These are phyloP conservation scores for Xylaria curta DNA, from an alignment of 495 filamentous ascomycete genomes.

Conservation along the genomic window DNA sequence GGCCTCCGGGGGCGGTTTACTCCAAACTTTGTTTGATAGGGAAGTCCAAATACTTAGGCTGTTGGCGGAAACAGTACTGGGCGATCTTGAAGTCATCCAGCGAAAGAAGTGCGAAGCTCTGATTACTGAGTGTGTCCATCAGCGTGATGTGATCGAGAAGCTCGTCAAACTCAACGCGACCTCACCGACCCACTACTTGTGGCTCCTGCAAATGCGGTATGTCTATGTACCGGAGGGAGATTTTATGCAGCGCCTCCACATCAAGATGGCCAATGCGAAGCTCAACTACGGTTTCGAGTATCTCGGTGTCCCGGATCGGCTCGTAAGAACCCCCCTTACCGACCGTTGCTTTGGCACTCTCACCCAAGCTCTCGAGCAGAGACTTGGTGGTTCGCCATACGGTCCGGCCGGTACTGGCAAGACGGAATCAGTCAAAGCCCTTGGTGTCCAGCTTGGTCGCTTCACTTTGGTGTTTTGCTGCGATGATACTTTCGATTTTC, in stretches of 20 bases:
- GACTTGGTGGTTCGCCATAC: constrained; percentile 95
- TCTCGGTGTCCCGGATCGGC: constrained; percentile 90
- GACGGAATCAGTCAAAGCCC: constrained; percentile 97
- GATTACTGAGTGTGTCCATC: constrained; percentile 98
- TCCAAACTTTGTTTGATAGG: constrained; percentile 72
- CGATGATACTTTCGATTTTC: constrained; percentile 99
- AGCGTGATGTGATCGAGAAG: constrained; percentile 88
- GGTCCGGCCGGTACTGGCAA: constrained; percentile 99
- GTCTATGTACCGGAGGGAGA: constrained; percentile 83
- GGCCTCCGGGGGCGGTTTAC: constrained; percentile 67
- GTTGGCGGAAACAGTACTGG: constrained; percentile 87
- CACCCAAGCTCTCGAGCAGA: constrained; percentile 92
- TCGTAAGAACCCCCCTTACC: constrained; percentile 94
- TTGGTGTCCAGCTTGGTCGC: constrained; percentile 93
- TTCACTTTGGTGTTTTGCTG: constrained; percentile 99
- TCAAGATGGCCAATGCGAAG: constrained; percentile 96
- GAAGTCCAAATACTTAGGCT: constrained; percentile 81
- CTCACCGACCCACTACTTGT: constrained; percentile 83
- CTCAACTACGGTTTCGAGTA: constrained; percentile 98
- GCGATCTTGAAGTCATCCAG: constrained; percentile 83
- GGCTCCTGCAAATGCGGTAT: constrained; percentile 98
- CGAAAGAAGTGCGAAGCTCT: constrained; percentile 98
- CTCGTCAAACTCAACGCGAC: constrained; percentile 76
- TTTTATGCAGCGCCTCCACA: constrained; percentile 79
- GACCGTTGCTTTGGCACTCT: constrained; percentile 98